Evolutionary conservation across 768 basidiomycete genomes (phyloP), one percentile per base, ranked within the genome.

Genomic region (Boletus pseudo-olivaceus): DNA sequence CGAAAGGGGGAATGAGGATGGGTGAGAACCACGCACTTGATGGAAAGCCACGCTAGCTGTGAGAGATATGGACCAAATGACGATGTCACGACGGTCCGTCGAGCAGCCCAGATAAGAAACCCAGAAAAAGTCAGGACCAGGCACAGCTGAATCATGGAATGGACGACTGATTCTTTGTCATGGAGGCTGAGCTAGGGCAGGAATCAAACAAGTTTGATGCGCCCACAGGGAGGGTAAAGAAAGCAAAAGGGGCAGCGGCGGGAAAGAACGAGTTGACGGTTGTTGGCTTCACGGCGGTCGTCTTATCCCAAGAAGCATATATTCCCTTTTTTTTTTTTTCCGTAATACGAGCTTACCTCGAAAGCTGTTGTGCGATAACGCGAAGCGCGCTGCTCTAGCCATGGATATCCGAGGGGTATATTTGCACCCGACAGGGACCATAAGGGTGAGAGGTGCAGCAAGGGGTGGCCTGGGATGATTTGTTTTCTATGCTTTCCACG

Each of bases 401-500:
- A 51, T 54, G 64, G 49, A 64, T 35, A 41, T 64, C 62, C 59
- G 62, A 66, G 62, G 63, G 45, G 29, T 30, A 50, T 11, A 45
- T 12, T 15, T 39, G 9, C 4, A 39, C 32, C 48, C 43, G 41
- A 20, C 55, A 61, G 55, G 49, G 54, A 55, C 53, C 20, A 35
- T 19, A 32, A 46, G 60, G 50, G 57, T 62, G 63, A 43, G 53
- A 62, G 54, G 35, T 23, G 41, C 39, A 44, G 44, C 47, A 56
- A 55, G 64, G 62, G 58, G 49, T 19, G 29, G 47, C 54, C 56
- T 56, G 62, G 53, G 62, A 64, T 51, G 49, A 41, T 35, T 30
- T 33, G 47, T 51, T 53, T 48, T 51, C 30, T 14, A 19, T 45
- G n/a, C 47, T 50, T 69, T 69, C 69, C 67, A 69, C 69, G 70